A percentile compares a stretch with the other conserved stretches of the same genome.
phyloP scores from a whole-genome alignment of 2,329 filamentous ascomycete species.

The Diaporthe batatas region DNA sequence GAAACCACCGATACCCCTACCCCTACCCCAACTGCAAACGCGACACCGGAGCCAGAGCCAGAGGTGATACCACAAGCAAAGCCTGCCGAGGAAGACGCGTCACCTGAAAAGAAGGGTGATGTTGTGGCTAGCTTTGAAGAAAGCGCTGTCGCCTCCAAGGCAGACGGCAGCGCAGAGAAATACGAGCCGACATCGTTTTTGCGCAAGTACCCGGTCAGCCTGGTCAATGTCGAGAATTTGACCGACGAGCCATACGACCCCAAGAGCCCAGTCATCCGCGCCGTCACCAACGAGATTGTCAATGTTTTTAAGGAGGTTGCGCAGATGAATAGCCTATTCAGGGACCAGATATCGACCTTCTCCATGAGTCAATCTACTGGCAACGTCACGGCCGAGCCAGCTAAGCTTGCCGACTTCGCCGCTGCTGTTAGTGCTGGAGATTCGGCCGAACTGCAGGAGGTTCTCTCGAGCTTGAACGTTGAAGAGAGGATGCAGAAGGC shows the following conservation, averaged over 20 bases:
- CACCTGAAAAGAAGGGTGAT: constrained; percentile 84
- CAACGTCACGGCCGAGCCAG: constrained; percentile 94
- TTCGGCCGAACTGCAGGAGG: constrained; percentile 90
- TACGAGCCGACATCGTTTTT: constrained; percentile 94
- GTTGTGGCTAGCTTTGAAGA: constrained; percentile 98
- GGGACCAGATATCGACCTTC: constrained; percentile 97
- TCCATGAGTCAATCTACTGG: constrained; percentile 95
- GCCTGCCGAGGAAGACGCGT: constrained; percentile 63
- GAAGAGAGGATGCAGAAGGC: constrained; percentile 94
- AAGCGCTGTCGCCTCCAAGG: constrained; percentile 72
- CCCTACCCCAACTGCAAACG: constrained; percentile 50
- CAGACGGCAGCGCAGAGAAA: constrained; percentile 63
- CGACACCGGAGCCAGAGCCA: constrained; percentile 50
- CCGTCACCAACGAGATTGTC: constrained; percentile 96
- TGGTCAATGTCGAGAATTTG: constrained; percentile 96
- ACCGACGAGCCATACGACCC: constrained; percentile 90
- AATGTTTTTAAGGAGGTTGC: constrained; percentile 99
- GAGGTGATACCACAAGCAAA: constrained; percentile 71
- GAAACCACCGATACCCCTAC: constrained; percentile 58
- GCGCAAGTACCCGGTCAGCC: constrained; percentile 89
- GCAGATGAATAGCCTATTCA: constrained; percentile 91
- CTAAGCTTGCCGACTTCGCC: constrained; percentile 96
- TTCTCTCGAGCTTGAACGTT: constrained; percentile 88
- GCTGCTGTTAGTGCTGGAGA: constrained; percentile 97
- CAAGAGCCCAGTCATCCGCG: constrained; percentile 89